Evolutionary conservation across 129 eudicot species (phyloP), one percentile per base, ranked within the genome.

Genomic region (Tagetes patula): DNA sequence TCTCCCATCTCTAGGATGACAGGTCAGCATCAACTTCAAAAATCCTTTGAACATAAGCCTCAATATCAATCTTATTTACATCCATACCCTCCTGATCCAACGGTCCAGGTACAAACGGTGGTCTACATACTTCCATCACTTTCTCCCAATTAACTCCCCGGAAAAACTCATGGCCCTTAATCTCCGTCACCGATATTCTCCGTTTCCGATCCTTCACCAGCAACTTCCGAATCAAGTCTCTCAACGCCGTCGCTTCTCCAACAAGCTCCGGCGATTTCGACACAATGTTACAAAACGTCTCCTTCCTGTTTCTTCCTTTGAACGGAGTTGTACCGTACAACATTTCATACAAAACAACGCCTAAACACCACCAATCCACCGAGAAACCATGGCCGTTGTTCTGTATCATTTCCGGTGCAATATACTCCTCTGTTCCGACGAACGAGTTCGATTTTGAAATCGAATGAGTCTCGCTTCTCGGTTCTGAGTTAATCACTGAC

Each of bases 341-440:
- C 98, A 93, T 87, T 68, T 90, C 96, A 70, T 89, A 74, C 58
- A 90, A 37, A 70, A 94, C 88, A 54, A 90, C 75, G 6, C 98
- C 96, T 20, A 85, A 65, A 56, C 96, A 90, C 98, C 98, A 90
- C 86, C 87, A 90, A 81, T 94, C 96, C 63, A 94, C 85, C 53
- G 91, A 27, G 69, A 82, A 88, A 72, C 81, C 93, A 66, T 94
- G 98, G 45, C 96, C 96, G 69, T 76, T 68, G 8, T 92, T 90
- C 5, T 71, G 53, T 38, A 94, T 71, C 67, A 94, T 82, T 78
- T 94, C 96, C 36, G 96, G 96, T 31, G 98, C 87, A 67, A 94
- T 85, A 80, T 94, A 94, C 58, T 94, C 98, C 75, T 94, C 98
- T 5, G 98, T 94, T n/a, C 98, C 98, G 34, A 94, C 98, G 77